Base-by-base conservation (phyloP, 306 rosid genomes). In the Gillenia trifoliata region DNA sequence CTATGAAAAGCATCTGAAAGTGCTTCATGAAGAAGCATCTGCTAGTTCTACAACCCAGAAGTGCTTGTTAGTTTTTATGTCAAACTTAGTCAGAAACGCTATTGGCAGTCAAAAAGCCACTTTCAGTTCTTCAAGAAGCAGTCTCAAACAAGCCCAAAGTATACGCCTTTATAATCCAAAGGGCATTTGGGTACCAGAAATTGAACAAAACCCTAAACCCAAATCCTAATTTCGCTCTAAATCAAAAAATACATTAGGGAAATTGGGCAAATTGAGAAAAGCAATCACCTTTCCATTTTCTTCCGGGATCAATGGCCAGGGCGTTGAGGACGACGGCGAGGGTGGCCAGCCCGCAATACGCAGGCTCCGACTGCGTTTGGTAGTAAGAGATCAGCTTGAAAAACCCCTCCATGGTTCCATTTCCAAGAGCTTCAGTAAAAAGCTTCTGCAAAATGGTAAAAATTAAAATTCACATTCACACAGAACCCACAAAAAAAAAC, bases 351-450 rank as follows among this genome's bases (percentile, higher is more conserved):
- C 97, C 97, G 57, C 97, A 91, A 45, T 82, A 94, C 1, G 97
- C 97, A 61, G 98, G 98, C 68, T 94, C 98, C 2, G 98, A 94
- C 47, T 94, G 98, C 28, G 97, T 91, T 78, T 93, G 96, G 73
- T 91, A 91, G 81, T 86, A 89, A 3, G 97, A 93, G 63, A 93
- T 86, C 36, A 93, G 70, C 84, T 86, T 93, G 90, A 91, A 91
- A 85, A 94, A 94, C 2, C 91, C 92, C 16, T 88, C 89, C 96
- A 90, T 86, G 63, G 93, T 86, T 82, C 95, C 96, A 63, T 80
- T 84, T 52, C 61, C 81, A 28, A 88, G 83, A 55, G 97, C 96
- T 72, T 94, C 96, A 4, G 40, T 49, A 77, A 94, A 91, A 1
- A 91, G 81, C 49, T 66, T 66, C 97, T 90, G 82, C 57, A 73